Conservation (phyloP, 768 basidiomycete genomes). For the Artomyces pyxidatus region DNA sequence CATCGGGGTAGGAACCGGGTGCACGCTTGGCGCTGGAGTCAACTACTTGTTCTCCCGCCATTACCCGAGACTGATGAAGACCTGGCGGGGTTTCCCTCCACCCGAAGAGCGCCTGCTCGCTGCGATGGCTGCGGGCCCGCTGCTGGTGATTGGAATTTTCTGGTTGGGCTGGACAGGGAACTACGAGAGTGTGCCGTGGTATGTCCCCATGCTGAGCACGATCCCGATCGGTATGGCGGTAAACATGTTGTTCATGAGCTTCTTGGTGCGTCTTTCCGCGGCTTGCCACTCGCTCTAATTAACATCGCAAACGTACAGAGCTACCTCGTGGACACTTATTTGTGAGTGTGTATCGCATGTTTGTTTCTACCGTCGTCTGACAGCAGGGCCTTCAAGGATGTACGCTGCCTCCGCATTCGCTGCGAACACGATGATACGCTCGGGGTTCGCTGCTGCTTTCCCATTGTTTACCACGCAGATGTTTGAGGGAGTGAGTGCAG, state of each 20-base stretch:
- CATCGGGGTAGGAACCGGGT: constrained; percentile 6
- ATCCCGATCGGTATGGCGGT: background rate
- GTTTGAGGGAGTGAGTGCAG: background rate
- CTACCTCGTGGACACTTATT: constrained; percentile 10
- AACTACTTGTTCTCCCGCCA: background rate
- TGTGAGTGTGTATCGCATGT: background rate
- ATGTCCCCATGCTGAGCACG: constrained; percentile 4
- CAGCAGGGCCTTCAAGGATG: background rate
- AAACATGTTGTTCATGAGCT: constrained; percentile 3
- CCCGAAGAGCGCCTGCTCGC: constrained; percentile 2
- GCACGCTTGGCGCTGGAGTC: background rate
- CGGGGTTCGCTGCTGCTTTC: constrained; percentile 1
- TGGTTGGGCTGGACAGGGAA: constrained; percentile 9
- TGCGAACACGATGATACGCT: constrained; percentile 5
- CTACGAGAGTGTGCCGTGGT: constrained; percentile 6
- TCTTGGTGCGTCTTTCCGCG: constrained; percentile 1
- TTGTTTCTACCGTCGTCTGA: background rate
- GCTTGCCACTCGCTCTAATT: background rate
- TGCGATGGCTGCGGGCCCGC: background rate
- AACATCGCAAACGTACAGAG: background rate
- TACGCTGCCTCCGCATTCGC: constrained; percentile 7
- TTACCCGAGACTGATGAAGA: background rate
- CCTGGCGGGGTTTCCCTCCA: constrained; percentile 8
- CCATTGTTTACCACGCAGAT: constrained; percentile 7
- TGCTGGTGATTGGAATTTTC: constrained; percentile 1